Evolutionary conservation across 495 filamentous ascomycete species (phyloP).

Genomic region (Aspergillus wentii): DNA sequence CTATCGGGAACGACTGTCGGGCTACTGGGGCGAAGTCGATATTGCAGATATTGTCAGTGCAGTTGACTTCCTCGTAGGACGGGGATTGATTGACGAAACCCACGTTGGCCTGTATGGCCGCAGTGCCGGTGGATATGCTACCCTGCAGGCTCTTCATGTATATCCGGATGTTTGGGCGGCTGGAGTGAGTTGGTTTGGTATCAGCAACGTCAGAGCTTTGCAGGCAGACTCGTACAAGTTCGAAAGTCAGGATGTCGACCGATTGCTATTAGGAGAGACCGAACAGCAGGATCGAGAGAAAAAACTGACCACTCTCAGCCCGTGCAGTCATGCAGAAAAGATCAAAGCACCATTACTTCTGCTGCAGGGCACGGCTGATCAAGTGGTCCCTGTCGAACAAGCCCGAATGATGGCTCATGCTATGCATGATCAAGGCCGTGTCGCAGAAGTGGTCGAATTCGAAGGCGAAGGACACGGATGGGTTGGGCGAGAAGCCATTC

Average conservation of each 20-base stretch:
- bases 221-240: conserved; percentile 46
- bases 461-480: conserved; percentile 45
- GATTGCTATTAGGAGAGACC: conserved; percentile 26
- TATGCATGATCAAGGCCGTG: conserved; percentile 28
- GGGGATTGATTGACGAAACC: conserved; percentile 25
- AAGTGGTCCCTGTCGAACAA: conserved; percentile 44
- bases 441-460: conserved; percentile 39
- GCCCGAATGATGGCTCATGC: conserved; percentile 35
- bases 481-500: conserved; percentile 18
- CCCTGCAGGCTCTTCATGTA: conserved; percentile 32
- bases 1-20: conserved; percentile 39
- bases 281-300: conserved; percentile 26
- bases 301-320: conserved; percentile 35
- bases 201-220: conserved; percentile 37
- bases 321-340: conserved; percentile 36
- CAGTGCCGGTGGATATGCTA: conserved; percentile 45
- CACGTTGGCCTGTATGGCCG: conserved; percentile 42
- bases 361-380: conserved; percentile 42
- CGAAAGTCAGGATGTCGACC: conserved; percentile 42
- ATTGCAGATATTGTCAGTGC: conserved; percentile 38
- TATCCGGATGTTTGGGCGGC: conserved; percentile 33
- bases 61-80: conserved; percentile 30
- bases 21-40: conserved; percentile 40
- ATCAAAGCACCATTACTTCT: conserved; percentile 42
- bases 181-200: conserved; percentile 39